These are phyloP conservation scores for Epichloe scottii DNA, from an alignment of 2,329 filamentous ascomycete species.

Conservation along the genomic window DNA sequence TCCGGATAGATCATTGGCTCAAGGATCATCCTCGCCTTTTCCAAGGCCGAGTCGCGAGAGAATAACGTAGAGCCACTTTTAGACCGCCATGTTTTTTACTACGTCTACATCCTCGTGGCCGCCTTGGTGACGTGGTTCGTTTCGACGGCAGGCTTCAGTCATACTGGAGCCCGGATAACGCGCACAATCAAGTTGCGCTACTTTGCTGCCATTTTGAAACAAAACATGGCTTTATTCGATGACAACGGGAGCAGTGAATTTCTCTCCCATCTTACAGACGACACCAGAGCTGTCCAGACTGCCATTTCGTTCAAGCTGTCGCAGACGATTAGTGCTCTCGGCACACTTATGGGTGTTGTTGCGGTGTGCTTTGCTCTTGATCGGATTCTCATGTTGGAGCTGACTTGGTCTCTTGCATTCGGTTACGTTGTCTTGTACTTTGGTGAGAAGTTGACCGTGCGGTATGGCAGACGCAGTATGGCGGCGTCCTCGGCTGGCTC, in stretches of 20 bases:
- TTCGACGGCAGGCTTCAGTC: slow-evolving; percentile 12
- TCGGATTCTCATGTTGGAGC: neutral
- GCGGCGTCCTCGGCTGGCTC: neutral
- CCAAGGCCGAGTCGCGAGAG: too few relatives aligned
- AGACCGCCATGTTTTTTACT: neutral
- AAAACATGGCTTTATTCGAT: slow-evolving; percentile 19
- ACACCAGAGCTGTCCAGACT: neutral
- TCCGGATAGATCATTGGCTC: neutral
- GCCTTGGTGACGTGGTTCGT: slow-evolving; percentile 22
- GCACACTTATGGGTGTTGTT: neutral
- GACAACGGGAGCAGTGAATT: slow-evolving; percentile 16
- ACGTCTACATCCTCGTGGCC: slow-evolving; percentile 15
- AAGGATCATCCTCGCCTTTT: too few relatives aligned
- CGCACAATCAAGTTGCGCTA: neutral
- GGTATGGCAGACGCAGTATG: neutral
- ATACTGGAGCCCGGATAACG: slow-evolving; percentile 1
- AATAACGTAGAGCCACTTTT: too few relatives aligned
- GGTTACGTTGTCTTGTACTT: neutral
- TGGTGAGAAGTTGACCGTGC: neutral
- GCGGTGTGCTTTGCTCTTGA: neutral
- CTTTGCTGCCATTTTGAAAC: slow-evolving; percentile 16
- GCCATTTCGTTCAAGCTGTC: neutral
- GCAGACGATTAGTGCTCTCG: neutral
- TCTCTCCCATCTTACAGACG: neutral
- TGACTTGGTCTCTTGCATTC: neutral